phyloP scores from a whole-genome alignment of 2,329 filamentous ascomycete species.

The Albifimbria verrucaria region DNA sequence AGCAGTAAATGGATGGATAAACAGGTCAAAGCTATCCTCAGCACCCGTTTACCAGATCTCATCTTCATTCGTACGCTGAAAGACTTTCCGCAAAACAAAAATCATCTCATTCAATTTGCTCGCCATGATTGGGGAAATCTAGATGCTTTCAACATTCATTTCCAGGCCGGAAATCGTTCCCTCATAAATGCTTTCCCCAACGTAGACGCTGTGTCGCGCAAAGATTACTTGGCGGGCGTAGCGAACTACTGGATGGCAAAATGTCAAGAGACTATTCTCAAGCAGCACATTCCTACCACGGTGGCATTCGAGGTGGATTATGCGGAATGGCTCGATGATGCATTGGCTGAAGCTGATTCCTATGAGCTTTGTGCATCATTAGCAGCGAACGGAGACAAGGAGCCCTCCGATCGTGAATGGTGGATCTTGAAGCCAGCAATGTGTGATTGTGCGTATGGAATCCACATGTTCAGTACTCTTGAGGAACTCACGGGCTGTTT shows the following conservation, averaged over 20 bases:
- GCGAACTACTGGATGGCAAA: slow-evolving; percentile 35
- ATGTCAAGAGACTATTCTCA: slow-evolving; percentile 27
- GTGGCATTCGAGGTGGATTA: slow-evolving; percentile 34
- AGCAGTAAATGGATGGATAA: slow-evolving; percentile 25
- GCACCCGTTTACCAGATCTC: slow-evolving; percentile 21
- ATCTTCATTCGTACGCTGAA: slow-evolving; percentile 24
- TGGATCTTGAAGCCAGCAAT: slow-evolving; percentile 38
- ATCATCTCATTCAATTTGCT: slow-evolving; percentile 23
- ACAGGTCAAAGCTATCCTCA: slow-evolving; percentile 26
- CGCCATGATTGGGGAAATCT: slow-evolving; percentile 28
- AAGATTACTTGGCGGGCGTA: slow-evolving; percentile 30
- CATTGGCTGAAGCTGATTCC: slow-evolving; percentile 32
- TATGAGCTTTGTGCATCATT: slow-evolving; percentile 30
- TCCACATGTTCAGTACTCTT: slow-evolving; percentile 34
- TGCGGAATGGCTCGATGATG: slow-evolving; percentile 34
- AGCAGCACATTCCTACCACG: slow-evolving; percentile 25
- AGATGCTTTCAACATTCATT: slow-evolving; percentile 24
- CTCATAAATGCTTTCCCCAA: slow-evolving; percentile 37
- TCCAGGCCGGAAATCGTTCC: slow-evolving; percentile 18
- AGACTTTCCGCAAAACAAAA: slow-evolving; percentile 20
- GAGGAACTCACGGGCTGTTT: slow-evolving; percentile 31
- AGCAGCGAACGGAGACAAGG: slow-evolving; percentile 27
- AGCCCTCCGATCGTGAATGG: slow-evolving; percentile 27
- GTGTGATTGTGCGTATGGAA: slow-evolving; percentile 35
- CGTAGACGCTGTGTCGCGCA: slow-evolving; percentile 34